Base-by-base conservation (phyloP, 257 asterid species). In the Agastache rugosa region DNA sequence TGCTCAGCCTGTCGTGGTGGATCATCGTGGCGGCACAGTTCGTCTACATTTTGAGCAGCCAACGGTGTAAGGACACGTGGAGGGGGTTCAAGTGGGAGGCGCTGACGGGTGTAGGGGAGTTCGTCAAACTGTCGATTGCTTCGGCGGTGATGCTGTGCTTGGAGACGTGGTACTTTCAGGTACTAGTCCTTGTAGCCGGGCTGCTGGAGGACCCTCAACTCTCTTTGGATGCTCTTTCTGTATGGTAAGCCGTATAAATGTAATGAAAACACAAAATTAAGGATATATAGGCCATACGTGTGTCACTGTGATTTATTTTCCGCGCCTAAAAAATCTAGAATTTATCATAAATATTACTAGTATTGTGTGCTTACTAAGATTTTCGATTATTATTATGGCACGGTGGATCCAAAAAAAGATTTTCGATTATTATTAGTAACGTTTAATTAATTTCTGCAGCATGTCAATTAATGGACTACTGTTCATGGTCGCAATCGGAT, bases 111-210 rank as follows among this genome's bases (percentile, higher is more conserved):
- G 41, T 85, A 0, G 84, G 90, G 87, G 87, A 74, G 54, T 87
- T 87, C 22, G 88, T 87, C 34, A 87, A 80, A 10, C 67, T 87
- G 27, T 87, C 93, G 11, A 69, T 82, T 3, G 90, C 87, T 0
- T 87, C 90, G 8, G 90, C 90, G 20, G 90, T 87, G 64, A 87
- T 87, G 90, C 80, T 87, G 78, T 87, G 93, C 83, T 78, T 87
- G 72, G 90, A 87, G 73, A 78, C 87, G 48, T 87, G 93, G 93
- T 87, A 87, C 79, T 82, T 87, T 47, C 93, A 87, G 81, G 82
- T 77, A 68, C 83, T 83, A 19, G 83, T 85, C 62, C 47, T 87
- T 25, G 10, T 87, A 14, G 87, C 87, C 0, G 93, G 93, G 0
- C 53, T 87, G 78, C 83, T 87, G 2, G 73, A 83, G 11, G 81